These are phyloP conservation scores for Ramaria sp. DNA, from an alignment of 768 basidiomycete genomes.

Conservation along the genomic window DNA sequence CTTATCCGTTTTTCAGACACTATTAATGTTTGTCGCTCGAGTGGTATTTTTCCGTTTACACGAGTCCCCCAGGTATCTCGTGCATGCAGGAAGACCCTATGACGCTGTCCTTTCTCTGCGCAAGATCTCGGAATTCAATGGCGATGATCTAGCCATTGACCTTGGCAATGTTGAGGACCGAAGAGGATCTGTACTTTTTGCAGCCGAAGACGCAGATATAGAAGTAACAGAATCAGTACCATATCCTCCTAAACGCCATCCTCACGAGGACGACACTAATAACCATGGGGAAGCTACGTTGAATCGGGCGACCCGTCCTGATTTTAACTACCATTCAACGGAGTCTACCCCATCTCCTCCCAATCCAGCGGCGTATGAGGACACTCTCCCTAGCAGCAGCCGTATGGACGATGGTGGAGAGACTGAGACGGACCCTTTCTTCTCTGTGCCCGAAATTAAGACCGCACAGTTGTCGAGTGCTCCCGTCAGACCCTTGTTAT, in stretches of 20 bases:
- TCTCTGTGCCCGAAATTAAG: neutral
- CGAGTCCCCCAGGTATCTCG: slow-evolving; percentile 90
- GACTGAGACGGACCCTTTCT: slow-evolving; percentile 8
- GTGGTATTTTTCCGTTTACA: slow-evolving; percentile 86
- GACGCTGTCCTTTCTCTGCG: slow-evolving; percentile 80
- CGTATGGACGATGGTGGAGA: neutral
- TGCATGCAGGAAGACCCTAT: slow-evolving; percentile 72
- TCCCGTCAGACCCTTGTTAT: neutral
- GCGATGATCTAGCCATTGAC: slow-evolving; percentile 53
- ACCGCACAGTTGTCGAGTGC: neutral
- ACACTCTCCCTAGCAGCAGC: neutral
- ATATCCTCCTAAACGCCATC: neutral
- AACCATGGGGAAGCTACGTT: neutral
- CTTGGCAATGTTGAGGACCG: slow-evolving; percentile 58
- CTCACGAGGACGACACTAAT: neutral
- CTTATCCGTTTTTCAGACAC: slow-evolving; percentile 42
- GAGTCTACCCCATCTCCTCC: neutral
- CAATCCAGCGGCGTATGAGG: neutral
- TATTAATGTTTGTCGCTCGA: slow-evolving; percentile 78
- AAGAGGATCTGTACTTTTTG: neutral
- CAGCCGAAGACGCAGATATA: neutral
- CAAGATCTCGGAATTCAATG: slow-evolving; percentile 82
- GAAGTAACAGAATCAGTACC: neutral
- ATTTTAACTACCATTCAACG: neutral
- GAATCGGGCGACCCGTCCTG: neutral